Conservation (phyloP, 164 flowering plant genomes). For the Aristolochia californica region DNA sequence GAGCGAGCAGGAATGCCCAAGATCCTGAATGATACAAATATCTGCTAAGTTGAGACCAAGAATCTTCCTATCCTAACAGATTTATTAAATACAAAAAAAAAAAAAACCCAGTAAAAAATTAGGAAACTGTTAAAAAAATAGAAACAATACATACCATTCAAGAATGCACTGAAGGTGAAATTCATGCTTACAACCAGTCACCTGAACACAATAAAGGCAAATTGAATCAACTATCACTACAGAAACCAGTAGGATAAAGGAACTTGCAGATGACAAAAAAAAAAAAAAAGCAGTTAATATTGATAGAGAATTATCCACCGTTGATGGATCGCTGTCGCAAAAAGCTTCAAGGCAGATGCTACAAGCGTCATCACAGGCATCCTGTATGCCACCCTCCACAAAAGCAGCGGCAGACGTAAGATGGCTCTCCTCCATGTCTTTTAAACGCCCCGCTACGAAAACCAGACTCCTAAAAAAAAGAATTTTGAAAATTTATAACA, state of each 20-base stretch:
- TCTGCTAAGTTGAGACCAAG: too few species aligned
- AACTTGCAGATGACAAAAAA: neutral
- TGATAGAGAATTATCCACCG: conserved; percentile 30
- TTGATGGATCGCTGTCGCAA: conserved; percentile 77
- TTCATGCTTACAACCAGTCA: conserved; percentile 92
- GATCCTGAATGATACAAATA: too few species aligned
- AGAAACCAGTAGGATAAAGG: neutral
- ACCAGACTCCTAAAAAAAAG: neutral
- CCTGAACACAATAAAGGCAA: conserved; percentile 28
- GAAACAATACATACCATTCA: conserved; percentile 46
- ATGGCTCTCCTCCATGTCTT: conserved; percentile 55
- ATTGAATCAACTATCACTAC: neutral
- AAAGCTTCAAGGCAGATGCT: conserved; percentile 93
- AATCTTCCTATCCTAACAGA: too few species aligned
- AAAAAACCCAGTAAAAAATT: neutral
- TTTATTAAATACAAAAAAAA: neutral
- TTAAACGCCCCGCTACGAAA: neutral
- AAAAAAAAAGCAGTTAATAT: neutral
- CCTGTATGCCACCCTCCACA: conserved; percentile 95
- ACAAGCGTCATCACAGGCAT: conserved; percentile 96
- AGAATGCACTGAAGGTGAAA: conserved; percentile 98
- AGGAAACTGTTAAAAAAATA: neutral
- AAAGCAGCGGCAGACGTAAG: conserved; percentile 88
- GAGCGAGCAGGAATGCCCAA: too few species aligned
- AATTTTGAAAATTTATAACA: neutral